These are phyloP conservation scores for Globisporangium yorkense DNA, from an alignment of 352 stramenopile genomes.

Conservation along the genomic window DNA sequence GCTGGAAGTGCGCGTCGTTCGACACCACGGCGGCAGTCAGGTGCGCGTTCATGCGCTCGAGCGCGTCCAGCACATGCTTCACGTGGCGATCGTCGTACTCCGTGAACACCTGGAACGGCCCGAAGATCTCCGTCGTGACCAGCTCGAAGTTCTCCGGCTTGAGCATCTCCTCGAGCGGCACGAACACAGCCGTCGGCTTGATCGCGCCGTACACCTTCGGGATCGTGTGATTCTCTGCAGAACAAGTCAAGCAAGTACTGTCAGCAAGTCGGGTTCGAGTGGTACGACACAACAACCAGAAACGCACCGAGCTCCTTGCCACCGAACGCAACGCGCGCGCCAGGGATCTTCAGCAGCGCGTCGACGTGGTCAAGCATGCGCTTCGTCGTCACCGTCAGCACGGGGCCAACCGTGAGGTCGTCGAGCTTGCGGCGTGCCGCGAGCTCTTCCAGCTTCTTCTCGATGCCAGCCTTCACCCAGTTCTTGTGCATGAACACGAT, in stretches of 20 bases:
- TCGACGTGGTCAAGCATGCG: slow-evolving; percentile 92
- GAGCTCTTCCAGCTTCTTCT: slow-evolving; percentile 91
- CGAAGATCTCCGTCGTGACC: slow-evolving; percentile 97
- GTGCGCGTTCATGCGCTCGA: slow-evolving; percentile 96
- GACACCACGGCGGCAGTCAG: slow-evolving; percentile 97
- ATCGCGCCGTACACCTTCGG: slow-evolving; percentile 94
- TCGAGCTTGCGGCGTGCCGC: slow-evolving; percentile 88
- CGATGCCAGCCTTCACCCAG: slow-evolving; percentile 88
- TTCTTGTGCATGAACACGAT: slow-evolving; percentile 99
- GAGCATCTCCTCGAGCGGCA: slow-evolving; percentile 94
- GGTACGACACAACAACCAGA: background rate
- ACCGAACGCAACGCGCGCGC: slow-evolving; percentile 93
- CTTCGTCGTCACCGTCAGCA: slow-evolving; percentile 96
- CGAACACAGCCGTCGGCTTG: slow-evolving; percentile 96
- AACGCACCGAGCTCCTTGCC: slow-evolving; percentile 84
- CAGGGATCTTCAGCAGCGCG: slow-evolving; percentile 89
- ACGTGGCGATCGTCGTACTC: slow-evolving; percentile 92
- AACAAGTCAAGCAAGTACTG: background rate
- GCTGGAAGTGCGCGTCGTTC: slow-evolving; percentile 93
- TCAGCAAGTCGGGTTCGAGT: no score
- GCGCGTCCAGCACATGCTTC: slow-evolving; percentile 86
- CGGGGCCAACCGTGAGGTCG: slow-evolving; percentile 95
- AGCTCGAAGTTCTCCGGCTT: slow-evolving; percentile 93
- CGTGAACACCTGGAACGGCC: slow-evolving; percentile 97
- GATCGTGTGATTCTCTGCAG: slow-evolving; percentile 90